These are phyloP conservation scores for Talaromyces sp. DNA, from an alignment of 2,329 filamentous ascomycete species.

Conservation along the genomic window DNA sequence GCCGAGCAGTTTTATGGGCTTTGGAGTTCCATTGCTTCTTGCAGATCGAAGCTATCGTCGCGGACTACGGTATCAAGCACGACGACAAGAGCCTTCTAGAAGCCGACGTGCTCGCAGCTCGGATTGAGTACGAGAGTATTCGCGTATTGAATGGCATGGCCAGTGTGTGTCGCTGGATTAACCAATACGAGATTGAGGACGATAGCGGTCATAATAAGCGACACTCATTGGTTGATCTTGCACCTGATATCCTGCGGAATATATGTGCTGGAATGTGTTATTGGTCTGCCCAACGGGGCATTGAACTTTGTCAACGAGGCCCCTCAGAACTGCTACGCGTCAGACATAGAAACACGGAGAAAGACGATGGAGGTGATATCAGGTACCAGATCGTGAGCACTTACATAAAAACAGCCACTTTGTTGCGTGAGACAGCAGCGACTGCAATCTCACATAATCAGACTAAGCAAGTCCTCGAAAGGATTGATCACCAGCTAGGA, in stretches of 20 bases:
- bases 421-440: background rate
- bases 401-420: background rate
- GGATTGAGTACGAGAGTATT: background rate
- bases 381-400: background rate
- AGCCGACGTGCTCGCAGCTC: background rate
- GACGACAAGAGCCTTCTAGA: background rate
- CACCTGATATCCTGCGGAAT: background rate
- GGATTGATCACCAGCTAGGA: background rate
- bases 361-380: background rate
- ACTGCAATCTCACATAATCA: background rate
- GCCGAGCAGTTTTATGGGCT: background rate
- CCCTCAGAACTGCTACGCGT: background rate
- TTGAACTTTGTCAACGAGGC: background rate
- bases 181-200: background rate
- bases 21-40: slow-evolving; percentile 2
- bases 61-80: background rate
- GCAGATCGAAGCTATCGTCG: background rate
- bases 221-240: background rate
- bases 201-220: background rate
- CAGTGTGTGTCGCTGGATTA: background rate
- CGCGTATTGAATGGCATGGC: background rate
- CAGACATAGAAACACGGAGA: background rate
- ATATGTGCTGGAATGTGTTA: background rate
- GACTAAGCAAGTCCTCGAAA: background rate
- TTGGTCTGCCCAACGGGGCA: background rate